Conservation (phyloP, 179 eudicot species). For the Beta lomatogona region DNA sequence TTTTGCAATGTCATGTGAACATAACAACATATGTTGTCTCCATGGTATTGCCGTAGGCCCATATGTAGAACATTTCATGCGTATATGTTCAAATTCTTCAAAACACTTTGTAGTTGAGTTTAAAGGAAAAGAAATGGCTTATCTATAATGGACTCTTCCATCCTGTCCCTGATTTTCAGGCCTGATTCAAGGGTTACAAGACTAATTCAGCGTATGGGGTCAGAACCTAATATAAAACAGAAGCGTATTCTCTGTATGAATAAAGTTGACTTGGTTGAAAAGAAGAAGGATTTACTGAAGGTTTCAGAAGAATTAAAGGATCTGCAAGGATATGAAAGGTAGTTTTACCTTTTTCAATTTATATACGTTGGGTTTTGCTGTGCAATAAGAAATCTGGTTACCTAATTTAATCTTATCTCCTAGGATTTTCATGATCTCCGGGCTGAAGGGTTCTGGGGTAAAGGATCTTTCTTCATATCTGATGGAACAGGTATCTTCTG, state of each 20-base stretch:
- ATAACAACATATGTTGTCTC: neutral
- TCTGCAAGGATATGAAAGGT: slow-evolving; percentile 86
- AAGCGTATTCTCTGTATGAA: slow-evolving; percentile 92
- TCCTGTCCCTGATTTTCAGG: slow-evolving; percentile 40
- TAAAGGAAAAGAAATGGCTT: neutral
- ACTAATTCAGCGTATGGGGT: slow-evolving; percentile 79
- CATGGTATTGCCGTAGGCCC: neutral
- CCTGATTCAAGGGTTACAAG: slow-evolving; percentile 86
- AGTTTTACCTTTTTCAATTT: slow-evolving; percentile 4
- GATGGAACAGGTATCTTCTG: slow-evolving; percentile 68
- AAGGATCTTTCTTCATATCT: slow-evolving; percentile 72
- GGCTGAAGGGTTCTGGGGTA: slow-evolving; percentile 93
- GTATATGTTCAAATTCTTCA: neutral
- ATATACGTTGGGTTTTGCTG: slow-evolving; percentile 1
- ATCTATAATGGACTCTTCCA: neutral
- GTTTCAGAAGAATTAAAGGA: slow-evolving; percentile 82
- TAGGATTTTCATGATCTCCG: slow-evolving; percentile 90
- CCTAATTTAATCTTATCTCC: slow-evolving; percentile 22
- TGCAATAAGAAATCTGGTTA: slow-evolving; percentile 12
- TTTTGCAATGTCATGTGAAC: neutral
- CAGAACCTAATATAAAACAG: slow-evolving; percentile 60
- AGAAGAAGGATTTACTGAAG: slow-evolving; percentile 81
- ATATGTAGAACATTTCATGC: neutral
- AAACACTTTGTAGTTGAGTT: neutral
- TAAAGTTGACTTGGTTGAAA: slow-evolving; percentile 89